Conservation (phyloP, 192 early-diverging fungal species). For the Geranomyces michiganensis region DNA sequence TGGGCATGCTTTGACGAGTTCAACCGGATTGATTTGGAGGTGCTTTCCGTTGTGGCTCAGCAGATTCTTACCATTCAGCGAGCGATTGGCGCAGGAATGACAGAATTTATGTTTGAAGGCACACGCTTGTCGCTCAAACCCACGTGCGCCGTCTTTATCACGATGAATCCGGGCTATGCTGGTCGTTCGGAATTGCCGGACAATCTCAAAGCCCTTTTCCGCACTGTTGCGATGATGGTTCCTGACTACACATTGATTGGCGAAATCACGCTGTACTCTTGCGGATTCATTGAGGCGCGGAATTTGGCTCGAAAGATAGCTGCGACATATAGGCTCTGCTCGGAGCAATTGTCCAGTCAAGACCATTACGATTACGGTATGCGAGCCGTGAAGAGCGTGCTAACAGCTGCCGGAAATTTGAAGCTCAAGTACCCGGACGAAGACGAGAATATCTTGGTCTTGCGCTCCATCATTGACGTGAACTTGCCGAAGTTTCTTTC, state of each 20-base stretch:
- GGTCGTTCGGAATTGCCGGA: slow-evolving; percentile 57
- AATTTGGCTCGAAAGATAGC: slow-evolving; percentile 63
- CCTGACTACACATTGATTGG: slow-evolving; percentile 67
- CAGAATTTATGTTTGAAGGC: slow-evolving; percentile 68
- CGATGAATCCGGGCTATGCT: slow-evolving; percentile 72
- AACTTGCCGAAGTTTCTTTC: slow-evolving; percentile 68
- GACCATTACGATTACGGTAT: slow-evolving; percentile 72
- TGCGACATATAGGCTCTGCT: slow-evolving; percentile 62
- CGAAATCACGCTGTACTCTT: slow-evolving; percentile 67
- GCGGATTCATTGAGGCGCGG: slow-evolving; percentile 65
- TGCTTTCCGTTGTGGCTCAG: slow-evolving; percentile 67
- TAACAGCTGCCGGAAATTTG: slow-evolving; percentile 64
- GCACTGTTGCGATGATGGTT: slow-evolving; percentile 68
- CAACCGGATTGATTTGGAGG: slow-evolving; percentile 67
- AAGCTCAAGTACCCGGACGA: slow-evolving; percentile 68
- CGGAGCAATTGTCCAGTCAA: slow-evolving; percentile 65
- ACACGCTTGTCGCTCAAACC: slow-evolving; percentile 56
- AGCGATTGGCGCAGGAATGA: slow-evolving; percentile 54
- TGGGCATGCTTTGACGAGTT: slow-evolving; percentile 74
- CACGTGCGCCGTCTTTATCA: slow-evolving; percentile 67
- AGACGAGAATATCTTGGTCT: slow-evolving; percentile 60
- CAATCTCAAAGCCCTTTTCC: slow-evolving; percentile 55
- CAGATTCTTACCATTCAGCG: slow-evolving; percentile 69
- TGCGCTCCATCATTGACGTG: slow-evolving; percentile 65
- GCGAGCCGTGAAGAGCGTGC: slow-evolving; percentile 64